These are phyloP conservation scores for Ascosphaera apis DNA, from an alignment of 2,329 filamentous ascomycete genomes.

Conservation along the genomic window DNA sequence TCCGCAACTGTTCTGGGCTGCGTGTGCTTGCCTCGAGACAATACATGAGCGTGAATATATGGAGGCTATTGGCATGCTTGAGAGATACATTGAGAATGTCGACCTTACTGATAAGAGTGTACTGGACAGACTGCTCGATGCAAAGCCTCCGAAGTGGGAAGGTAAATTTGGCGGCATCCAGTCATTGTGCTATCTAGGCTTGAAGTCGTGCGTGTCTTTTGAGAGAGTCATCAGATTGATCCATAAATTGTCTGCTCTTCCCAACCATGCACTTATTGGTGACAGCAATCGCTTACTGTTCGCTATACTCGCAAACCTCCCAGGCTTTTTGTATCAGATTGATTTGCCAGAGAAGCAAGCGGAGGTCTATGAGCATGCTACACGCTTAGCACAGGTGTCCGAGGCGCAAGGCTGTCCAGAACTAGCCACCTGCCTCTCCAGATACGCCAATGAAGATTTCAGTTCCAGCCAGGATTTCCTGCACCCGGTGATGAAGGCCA, in stretches of 20 bases:
- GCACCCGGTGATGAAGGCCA: constrained; percentile 44
- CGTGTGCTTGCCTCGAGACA: constrained; percentile 83
- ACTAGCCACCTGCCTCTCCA: constrained; percentile 45
- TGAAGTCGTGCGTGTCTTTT: constrained; percentile 66
- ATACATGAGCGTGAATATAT: constrained; percentile 92
- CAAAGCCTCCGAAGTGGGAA: constrained; percentile 70
- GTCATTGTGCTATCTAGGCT: constrained; percentile 67
- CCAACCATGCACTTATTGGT: constrained; percentile 59
- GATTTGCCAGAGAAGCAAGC: constrained; percentile 34
- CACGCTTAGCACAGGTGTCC: constrained; percentile 46
- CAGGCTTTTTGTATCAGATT: constrained; percentile 58
- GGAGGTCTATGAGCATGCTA: constrained; percentile 38
- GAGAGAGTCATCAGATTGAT: constrained; percentile 55
- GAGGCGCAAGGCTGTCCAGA: constrained; percentile 45
- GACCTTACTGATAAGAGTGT: constrained; percentile 52
- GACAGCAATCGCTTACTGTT: constrained; percentile 65
- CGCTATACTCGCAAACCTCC: constrained; percentile 74
- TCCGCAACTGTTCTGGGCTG: constrained; percentile 94
- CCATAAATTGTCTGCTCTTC: constrained; percentile 54
- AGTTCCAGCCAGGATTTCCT: constrained; percentile 54
- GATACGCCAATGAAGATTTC: constrained; percentile 45
- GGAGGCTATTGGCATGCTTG: constrained; percentile 76
- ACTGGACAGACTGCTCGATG: constrained; percentile 48
- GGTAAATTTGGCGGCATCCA: constrained; percentile 72
- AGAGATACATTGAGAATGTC: constrained; percentile 62